Evolutionary conservation across 164 flowering plant genomes (phyloP), one percentile per base, ranked within the genome.

Genomic region (Akebia trifoliata): DNA sequence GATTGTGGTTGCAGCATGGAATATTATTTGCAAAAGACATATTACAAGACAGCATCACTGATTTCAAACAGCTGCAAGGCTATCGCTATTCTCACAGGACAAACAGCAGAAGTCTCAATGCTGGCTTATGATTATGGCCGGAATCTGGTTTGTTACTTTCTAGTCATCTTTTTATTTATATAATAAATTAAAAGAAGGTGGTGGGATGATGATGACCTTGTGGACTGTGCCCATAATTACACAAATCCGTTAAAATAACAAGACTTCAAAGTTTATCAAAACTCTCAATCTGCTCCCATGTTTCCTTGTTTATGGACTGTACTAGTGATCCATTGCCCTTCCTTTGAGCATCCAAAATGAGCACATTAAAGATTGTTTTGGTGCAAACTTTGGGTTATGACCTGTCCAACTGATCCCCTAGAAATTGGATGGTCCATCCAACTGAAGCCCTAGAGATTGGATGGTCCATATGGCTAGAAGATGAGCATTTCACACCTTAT

Each of bases 61-160:
- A 90, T 93, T 57, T 81, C 97, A 40, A 87, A 90, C 58, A 90
- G 99, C 77, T 90, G 99, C 83, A 83, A 93, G 72, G 76, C 97
- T 5, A 67, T 90, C 71, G 94, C 99, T 40, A 77, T 85, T 69
- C 97, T 90, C 61, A 89, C 90, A 10, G 99, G 92, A 42, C 96
- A 90, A 69, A 78, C 90, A 31, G 71, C 92, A 25, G 99, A 90
- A 75, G 97, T 83, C 65, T 79, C 99, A 22, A 64, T 69, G 39
- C 54, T 84, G 73, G 97, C 97, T 43, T 93, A 57, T 76, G 92
- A 90, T 22, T 93, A 90, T 70, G 97, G 99, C 24, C 83, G 79
- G 61, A 84, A 93, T 75, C 83, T 93, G 94, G 99, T 93, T 17
- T 34, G 87, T 81, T 56, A 12, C 49, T 40, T 7, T 46, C 50